Evolutionary conservation across 1,284 basidiomycete species (phyloP).

Genomic region (Ganoderma meredithae): DNA sequence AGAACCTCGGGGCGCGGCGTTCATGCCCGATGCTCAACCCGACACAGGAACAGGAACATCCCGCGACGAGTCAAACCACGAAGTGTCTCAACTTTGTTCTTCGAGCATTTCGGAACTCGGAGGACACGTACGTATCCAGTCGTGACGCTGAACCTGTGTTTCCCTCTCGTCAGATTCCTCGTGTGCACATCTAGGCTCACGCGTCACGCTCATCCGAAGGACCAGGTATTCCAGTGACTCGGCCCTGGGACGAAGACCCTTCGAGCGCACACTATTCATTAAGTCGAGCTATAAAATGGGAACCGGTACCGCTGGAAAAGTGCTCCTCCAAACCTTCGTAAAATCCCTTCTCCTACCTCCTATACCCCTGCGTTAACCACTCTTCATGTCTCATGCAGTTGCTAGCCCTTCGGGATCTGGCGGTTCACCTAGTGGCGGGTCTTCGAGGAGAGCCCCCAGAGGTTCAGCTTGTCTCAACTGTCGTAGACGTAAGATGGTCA

Average conservation of each 20-base stretch:
- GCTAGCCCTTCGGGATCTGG: slow-evolving; percentile 14
- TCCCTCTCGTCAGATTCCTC: neutral
- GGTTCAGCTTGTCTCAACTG: slow-evolving; percentile 45
- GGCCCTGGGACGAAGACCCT: neutral
- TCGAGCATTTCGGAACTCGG: slow-evolving; percentile 26
- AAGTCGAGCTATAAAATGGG: slow-evolving; percentile 18
- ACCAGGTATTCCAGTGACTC: slow-evolving; percentile 25
- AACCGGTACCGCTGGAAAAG: neutral
- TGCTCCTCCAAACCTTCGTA: slow-evolving; percentile 6
- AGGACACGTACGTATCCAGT: slow-evolving; percentile 4
- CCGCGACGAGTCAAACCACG: slow-evolving; percentile 14
- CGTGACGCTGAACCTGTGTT: slow-evolving; percentile 6
- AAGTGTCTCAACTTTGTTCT: slow-evolving; percentile 7
- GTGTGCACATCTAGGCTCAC: slow-evolving; percentile 4
- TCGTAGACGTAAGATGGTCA: slow-evolving; percentile 42
- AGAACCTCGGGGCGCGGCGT: slow-evolving; percentile 17
- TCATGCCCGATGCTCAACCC: slow-evolving; percentile 22
- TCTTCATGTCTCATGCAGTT: slow-evolving; percentile 23
- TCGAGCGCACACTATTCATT: neutral
- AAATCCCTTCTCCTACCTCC: neutral
- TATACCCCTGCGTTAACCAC: slow-evolving; percentile 6
- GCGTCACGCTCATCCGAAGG: slow-evolving; percentile 19
- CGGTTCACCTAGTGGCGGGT: slow-evolving; percentile 22
- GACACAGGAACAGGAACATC: slow-evolving; percentile 8
- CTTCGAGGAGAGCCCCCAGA: slow-evolving; percentile 40